Evolutionary conservation across 192 early-diverging fungal species (phyloP).

Genomic region (Entomortierella lignicola): DNA sequence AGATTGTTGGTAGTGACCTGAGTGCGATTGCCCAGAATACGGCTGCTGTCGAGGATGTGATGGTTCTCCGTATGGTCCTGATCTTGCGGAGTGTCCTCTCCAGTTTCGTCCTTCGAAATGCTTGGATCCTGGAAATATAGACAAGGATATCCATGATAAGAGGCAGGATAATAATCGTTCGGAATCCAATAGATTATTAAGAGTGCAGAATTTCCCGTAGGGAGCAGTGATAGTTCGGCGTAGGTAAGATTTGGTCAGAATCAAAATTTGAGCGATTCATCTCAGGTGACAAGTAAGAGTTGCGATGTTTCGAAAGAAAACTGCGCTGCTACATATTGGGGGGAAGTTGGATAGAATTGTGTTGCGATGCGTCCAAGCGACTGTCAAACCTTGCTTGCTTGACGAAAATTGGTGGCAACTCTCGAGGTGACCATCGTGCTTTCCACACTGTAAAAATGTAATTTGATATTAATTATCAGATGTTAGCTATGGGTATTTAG

Average conservation of each 20-base stretch:
- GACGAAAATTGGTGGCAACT: conserved; percentile 21
- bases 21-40: not conserved
- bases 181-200: not conserved
- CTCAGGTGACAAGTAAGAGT: not conserved
- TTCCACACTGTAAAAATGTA: conserved; percentile 17
- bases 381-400: conserved; percentile 56
- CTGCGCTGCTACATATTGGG: conserved; percentile 2
- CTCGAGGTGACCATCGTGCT: conserved; percentile 21
- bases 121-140: not conserved
- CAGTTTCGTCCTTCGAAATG: conserved; percentile 2
- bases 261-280: conserved; percentile 28
- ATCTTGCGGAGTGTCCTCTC: not conserved
- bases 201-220: not conserved
- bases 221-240: conserved; percentile 4
- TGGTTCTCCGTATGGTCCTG: not conserved
- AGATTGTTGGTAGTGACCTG: not conserved
- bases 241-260: conserved; percentile 42
- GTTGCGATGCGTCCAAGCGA: conserved; percentile 32
- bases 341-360: conserved; percentile 8
- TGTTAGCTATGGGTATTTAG: not conserved
- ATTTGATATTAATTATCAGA: not conserved
- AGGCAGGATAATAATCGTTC: not conserved
- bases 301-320: not conserved
- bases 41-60: not conserved
- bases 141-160: not conserved